A percentile compares a stretch with the other conserved stretches of the same genome.
Conservation (phyloP, 2,329 filamentous ascomycete species). For the Rhynchosporium secalis region DNA sequence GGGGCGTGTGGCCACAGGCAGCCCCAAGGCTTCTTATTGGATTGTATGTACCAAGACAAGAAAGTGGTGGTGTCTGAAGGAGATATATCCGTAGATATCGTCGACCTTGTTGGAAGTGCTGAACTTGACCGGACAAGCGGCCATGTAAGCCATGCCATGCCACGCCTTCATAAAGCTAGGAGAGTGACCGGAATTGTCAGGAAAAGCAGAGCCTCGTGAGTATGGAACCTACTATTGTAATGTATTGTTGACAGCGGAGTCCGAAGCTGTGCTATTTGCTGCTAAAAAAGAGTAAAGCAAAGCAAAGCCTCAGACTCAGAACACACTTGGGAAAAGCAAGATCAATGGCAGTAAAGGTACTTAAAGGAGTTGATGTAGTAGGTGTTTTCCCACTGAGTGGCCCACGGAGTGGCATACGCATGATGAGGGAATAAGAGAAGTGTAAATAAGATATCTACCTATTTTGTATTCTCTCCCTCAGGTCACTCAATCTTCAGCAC, state of each 20-base stretch:
- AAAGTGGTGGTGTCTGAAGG: neutral
- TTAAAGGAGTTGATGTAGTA: no score
- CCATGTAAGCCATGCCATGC: neutral
- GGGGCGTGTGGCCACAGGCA: neutral
- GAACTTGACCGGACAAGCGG: neutral
- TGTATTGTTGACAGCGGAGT: conserved; percentile 5
- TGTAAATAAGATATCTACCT: neutral
- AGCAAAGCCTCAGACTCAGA: neutral
- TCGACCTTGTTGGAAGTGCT: neutral
- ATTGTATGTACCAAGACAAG: neutral
- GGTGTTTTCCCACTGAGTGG: no score
- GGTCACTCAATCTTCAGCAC: no score
- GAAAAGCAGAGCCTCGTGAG: neutral
- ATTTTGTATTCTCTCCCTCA: no score
- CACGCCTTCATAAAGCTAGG: neutral
- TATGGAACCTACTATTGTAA: neutral
- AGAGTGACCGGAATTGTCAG: neutral
- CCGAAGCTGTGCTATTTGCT: neutral
- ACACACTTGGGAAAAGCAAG: neutral
- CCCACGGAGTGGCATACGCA: neutral
- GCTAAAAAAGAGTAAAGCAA: neutral
- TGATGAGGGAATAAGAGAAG: neutral
- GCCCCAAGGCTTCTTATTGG: neutral
- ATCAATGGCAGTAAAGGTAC: no score
- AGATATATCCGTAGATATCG: neutral